These are phyloP conservation scores for Colletotrichum sp. DNA, from an alignment of 2,329 filamentous ascomycete species.

Conservation along the genomic window DNA sequence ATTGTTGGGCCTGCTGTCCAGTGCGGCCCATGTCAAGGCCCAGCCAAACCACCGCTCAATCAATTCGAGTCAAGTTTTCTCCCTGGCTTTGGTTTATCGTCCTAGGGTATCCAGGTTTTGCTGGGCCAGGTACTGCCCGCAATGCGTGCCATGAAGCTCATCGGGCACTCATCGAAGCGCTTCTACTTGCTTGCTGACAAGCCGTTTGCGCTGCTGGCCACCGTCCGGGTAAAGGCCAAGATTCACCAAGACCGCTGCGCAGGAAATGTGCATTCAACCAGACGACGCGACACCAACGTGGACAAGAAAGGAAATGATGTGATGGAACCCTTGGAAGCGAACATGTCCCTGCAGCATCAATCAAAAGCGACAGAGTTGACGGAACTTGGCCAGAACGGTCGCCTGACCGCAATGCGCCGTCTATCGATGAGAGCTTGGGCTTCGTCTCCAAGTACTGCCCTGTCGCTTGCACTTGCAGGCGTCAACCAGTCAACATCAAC, in stretches of 20 bases:
- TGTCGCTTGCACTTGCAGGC: neutral
- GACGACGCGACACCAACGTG: neutral
- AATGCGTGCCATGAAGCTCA: neutral
- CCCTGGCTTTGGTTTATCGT: neutral
- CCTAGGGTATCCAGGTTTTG: neutral
- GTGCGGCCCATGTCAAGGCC: neutral
- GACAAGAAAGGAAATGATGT: neutral
- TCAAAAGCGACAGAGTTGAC: neutral
- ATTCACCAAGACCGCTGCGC: neutral
- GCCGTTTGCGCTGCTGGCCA: neutral
- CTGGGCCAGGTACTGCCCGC: neutral
- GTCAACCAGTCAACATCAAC: neutral
- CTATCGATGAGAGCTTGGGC: no score
- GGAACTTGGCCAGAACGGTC: neutral
- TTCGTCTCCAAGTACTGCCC: neutral
- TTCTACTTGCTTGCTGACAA: neutral
- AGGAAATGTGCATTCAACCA: neutral
- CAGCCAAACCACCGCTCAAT: neutral
- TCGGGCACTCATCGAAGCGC: neutral
- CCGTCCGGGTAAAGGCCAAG: neutral
- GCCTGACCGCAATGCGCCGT: neutral
- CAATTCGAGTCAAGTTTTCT: neutral
- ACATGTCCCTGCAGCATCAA: neutral
- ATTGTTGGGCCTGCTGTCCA: constrained; percentile 1
- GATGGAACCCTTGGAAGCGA: neutral